These are phyloP conservation scores for Candida pseudocylindracea DNA, from an alignment of 1,139 yeast species.

Conservation along the genomic window DNA sequence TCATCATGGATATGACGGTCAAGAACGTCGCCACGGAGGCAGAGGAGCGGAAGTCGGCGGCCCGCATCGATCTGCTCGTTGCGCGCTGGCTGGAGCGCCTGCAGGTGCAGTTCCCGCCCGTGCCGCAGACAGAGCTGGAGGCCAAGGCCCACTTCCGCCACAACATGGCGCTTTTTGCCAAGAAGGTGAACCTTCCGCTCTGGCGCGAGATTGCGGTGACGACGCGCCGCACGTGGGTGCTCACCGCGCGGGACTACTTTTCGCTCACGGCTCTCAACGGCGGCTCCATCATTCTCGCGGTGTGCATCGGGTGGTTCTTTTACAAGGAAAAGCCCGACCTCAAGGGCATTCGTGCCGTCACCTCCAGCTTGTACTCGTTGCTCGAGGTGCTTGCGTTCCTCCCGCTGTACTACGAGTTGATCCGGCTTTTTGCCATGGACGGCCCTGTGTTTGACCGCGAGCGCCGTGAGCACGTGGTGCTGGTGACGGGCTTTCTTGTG, in stretches of 20 bases:
- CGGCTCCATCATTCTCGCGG: conserved; percentile 34
- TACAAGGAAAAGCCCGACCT: conserved; percentile 36
- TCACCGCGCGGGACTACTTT: conserved; percentile 36
- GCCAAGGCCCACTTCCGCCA: conserved; percentile 5
- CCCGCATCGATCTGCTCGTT: conserved; percentile 22
- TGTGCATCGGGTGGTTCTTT: conserved; percentile 58
- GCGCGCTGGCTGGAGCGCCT: conserved; percentile 21
- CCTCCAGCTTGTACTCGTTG: conserved; percentile 43
- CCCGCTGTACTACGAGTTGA: conserved; percentile 49
- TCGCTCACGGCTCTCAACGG: conserved; percentile 29
- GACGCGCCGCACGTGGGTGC: conserved; percentile 27
- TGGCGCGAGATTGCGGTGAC: conserved; percentile 26
- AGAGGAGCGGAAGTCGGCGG: conserved; percentile 18
- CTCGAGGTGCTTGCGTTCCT: conserved; percentile 48
- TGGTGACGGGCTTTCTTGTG: conserved; percentile 41
- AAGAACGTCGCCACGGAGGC: conserved; percentile 29
- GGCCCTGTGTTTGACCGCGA: conserved; percentile 54
- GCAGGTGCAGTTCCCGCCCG: conserved; percentile 1
- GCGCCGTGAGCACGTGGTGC: conserved; percentile 45
- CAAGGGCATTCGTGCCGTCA: conserved; percentile 45
- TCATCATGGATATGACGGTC: conserved; percentile 46
- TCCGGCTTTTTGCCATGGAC: conserved; percentile 48
- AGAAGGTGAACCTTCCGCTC: conserved; percentile 10
- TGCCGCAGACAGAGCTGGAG: conserved; percentile 3
- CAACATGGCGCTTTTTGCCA: conserved; percentile 8